phyloP scores from a whole-genome alignment of 108 stramenopile genomes.

The Cyclotella baltica region DNA sequence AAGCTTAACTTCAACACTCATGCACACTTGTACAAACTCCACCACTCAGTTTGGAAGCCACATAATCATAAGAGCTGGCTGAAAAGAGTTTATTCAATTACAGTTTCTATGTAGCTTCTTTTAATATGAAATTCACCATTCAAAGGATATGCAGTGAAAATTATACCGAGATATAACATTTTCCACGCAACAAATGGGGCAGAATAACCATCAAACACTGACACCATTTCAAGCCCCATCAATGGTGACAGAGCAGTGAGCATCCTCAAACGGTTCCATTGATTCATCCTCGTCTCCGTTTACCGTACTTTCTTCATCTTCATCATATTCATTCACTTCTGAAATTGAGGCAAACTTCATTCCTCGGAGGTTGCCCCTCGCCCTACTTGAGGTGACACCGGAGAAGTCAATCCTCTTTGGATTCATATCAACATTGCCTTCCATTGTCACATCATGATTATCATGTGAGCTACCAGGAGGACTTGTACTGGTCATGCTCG shows the following conservation, averaged over 20 bases:
- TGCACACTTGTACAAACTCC: too few species aligned
- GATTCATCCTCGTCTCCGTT: conserved; percentile 53
- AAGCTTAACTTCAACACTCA: too few species aligned
- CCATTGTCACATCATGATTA: conserved; percentile 33
- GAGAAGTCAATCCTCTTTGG: conserved; percentile 38
- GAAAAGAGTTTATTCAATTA: conserved; percentile 1
- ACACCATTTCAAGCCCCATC: conserved; percentile 7
- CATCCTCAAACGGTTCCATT: conserved; percentile 36
- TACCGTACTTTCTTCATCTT: conserved; percentile 50
- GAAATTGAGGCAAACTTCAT: conserved; percentile 22
- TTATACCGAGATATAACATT: conserved; percentile 11
- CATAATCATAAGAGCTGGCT: too few species aligned
- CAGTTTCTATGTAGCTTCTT: background rate
- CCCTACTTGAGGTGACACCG: conserved; percentile 14
- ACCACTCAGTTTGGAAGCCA: too few species aligned
- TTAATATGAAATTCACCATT: background rate
- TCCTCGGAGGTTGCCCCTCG: conserved; percentile 11
- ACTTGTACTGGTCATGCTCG: conserved; percentile 58
- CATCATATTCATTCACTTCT: conserved; percentile 33
- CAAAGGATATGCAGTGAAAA: conserved; percentile 7
- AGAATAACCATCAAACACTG: background rate
- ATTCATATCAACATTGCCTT: conserved; percentile 15
- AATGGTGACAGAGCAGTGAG: conserved; percentile 18
- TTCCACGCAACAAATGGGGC: background rate
- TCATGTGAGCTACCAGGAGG: conserved; percentile 51